A percentile compares a stretch with the other conserved stretches of the same genome.
Conservation (phyloP, 768 basidiomycete genomes). For the Lactarius psammicola region DNA sequence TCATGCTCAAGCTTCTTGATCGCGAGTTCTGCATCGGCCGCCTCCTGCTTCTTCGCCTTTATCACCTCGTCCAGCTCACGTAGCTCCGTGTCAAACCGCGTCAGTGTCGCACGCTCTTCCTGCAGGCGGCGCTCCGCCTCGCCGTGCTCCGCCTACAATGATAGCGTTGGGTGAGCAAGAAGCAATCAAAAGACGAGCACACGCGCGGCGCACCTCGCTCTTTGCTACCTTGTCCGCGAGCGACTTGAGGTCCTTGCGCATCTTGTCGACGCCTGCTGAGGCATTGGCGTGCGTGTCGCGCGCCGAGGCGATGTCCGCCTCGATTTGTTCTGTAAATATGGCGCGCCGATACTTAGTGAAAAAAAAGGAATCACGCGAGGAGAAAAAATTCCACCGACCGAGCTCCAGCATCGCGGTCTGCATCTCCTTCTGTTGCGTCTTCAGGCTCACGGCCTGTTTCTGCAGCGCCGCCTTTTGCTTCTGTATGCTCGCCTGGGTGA, state of each 20-base stretch:
- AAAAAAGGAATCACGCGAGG: neutral
- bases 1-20: conserved; percentile 72
- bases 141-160: conserved; percentile 50
- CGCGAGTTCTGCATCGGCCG: conserved; percentile 63
- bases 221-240: conserved; percentile 13
- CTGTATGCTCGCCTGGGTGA: conserved; percentile 66
- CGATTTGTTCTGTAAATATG: conserved; percentile 65
- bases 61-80: conserved; percentile 79
- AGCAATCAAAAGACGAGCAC: neutral
- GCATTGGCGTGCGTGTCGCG: conserved; percentile 12
- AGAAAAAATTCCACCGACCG: conserved; percentile 48
- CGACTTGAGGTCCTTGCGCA: conserved; percentile 22
- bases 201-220: conserved; percentile 4
- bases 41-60: conserved; percentile 73
- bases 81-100: conserved; percentile 86
- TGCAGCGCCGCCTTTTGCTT: conserved; percentile 79
- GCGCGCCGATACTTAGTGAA: neutral
- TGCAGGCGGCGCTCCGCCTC: conserved; percentile 69
- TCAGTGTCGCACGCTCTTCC: conserved; percentile 84
- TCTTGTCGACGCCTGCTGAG: conserved; percentile 16
- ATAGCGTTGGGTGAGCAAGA: neutral
- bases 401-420: conserved; percentile 86
- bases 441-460: conserved; percentile 78
- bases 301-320: conserved; percentile 56
- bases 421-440: conserved; percentile 84